Conservation (phyloP, 495 filamentous ascomycete genomes). For the Penicillium bovifimosum region DNA sequence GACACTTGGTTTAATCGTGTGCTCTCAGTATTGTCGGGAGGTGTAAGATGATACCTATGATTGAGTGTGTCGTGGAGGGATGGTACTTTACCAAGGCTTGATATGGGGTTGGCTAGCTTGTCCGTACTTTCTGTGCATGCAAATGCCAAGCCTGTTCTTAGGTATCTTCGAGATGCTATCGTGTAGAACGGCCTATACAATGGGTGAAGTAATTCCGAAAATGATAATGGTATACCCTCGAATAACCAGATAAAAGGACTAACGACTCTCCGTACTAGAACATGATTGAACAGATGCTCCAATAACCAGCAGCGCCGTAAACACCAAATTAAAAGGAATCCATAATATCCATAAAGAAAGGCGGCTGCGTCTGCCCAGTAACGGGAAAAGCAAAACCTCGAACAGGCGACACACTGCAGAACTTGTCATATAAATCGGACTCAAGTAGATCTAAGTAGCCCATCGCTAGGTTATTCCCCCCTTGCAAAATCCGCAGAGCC, state of each 20-base stretch:
- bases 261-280: no score
- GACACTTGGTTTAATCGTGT: background rate
- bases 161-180: no score
- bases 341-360: slow-evolving; percentile 1
- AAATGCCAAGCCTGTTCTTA: background rate
- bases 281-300: background rate
- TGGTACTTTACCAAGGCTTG: no score
- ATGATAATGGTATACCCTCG: no score
- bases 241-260: no score
- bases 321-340: background rate
- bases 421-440: background rate
- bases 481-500: background rate
- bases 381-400: background rate
- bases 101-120: background rate
- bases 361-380: background rate
- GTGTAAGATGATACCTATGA: background rate
- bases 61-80: background rate
- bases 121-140: no score
- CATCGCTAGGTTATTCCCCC: slow-evolving; percentile 3
- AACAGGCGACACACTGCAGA: background rate
- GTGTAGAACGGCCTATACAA: no score
- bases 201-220: no score
- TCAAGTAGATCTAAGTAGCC: slow-evolving; percentile 1
- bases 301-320: background rate
- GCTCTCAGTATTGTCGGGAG: background rate